Conservation (phyloP, 495 filamentous ascomycete species). For the Bacidia gigantensis region DNA sequence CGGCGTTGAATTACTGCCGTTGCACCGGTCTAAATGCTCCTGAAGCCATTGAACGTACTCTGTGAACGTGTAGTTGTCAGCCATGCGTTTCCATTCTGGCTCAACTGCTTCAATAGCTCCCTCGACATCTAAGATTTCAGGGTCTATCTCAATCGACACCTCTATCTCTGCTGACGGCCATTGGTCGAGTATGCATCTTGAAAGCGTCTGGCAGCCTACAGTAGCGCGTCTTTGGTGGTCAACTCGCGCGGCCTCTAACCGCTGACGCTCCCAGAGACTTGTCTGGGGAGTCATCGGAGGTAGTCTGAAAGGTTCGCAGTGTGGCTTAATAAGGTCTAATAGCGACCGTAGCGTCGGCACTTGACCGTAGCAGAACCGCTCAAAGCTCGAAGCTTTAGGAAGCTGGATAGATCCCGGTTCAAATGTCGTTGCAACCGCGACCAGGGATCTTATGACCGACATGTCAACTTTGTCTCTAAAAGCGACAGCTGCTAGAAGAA, state of each 20-base stretch:
- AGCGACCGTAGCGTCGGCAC: no score
- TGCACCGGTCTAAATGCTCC: slow-evolving; percentile 20
- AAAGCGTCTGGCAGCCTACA: no score
- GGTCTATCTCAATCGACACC: slow-evolving; percentile 11
- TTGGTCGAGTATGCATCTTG: no score
- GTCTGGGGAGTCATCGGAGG: no score
- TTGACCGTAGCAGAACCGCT: slow-evolving; percentile 18
- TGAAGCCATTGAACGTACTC: slow-evolving; percentile 30
- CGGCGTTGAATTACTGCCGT: not conserved
- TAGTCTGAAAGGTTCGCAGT: no score
- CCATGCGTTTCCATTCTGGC: slow-evolving; percentile 36
- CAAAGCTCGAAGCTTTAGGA: slow-evolving; percentile 22
- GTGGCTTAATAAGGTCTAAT: no score
- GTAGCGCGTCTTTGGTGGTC: no score
- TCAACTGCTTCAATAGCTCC: slow-evolving; percentile 26
- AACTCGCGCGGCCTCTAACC: no score
- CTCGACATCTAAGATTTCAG: slow-evolving; percentile 22
- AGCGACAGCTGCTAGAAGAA: slow-evolving; percentile 28
- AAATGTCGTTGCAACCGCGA: slow-evolving; percentile 25
- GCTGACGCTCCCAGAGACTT: no score
- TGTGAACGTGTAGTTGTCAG: slow-evolving; percentile 31
- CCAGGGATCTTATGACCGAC: slow-evolving; percentile 23
- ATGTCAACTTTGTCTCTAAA: slow-evolving; percentile 26
- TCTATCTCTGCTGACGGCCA: slow-evolving; percentile 27
- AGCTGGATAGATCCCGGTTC: slow-evolving; percentile 22